These are phyloP conservation scores for Dothideomycetes sp. DNA, from an alignment of 2,329 filamentous ascomycete genomes.

Conservation along the genomic window DNA sequence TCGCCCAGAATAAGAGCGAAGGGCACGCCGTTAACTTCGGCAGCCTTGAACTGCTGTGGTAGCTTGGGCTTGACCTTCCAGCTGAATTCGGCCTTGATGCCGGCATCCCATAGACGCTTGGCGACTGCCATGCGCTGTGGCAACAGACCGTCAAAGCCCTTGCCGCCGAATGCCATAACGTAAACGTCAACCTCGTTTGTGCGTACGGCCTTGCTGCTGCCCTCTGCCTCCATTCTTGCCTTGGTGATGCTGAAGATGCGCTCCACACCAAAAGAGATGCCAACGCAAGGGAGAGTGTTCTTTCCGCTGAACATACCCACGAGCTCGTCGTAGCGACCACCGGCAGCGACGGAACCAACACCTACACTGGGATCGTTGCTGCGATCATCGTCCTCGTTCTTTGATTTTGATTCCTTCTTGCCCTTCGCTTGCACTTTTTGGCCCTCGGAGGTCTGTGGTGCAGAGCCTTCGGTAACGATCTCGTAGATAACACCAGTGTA, in stretches of 20 bases:
- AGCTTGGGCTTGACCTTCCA: slow-evolving; percentile 89
- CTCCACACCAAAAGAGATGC: slow-evolving; percentile 90
- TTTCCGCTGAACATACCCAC: slow-evolving; percentile 82
- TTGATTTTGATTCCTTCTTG: slow-evolving; percentile 43
- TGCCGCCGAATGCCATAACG: slow-evolving; percentile 90
- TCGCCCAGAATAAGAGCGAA: slow-evolving; percentile 86
- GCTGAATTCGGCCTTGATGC: slow-evolving; percentile 82
- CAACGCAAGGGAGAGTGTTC: slow-evolving; percentile 76
- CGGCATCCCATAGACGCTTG: slow-evolving; percentile 70
- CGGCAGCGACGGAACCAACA: slow-evolving; percentile 80
- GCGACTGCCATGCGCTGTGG: slow-evolving; percentile 77
- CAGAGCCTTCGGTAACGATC: slow-evolving; percentile 73
- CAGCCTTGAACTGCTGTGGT: slow-evolving; percentile 81
- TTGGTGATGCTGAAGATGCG: slow-evolving; percentile 91
- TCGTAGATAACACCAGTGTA: slow-evolving; percentile 89
- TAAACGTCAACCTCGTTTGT: slow-evolving; percentile 78
- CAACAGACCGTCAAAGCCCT: slow-evolving; percentile 70
- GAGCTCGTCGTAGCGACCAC: slow-evolving; percentile 84
- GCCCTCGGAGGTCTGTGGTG: slow-evolving; percentile 39
- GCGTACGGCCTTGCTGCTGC: slow-evolving; percentile 46
- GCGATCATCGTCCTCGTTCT: slow-evolving; percentile 53
- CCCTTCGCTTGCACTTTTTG: slow-evolving; percentile 38
- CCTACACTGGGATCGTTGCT: slow-evolving; percentile 73
- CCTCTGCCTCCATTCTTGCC: slow-evolving; percentile 57
- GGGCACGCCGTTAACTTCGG: slow-evolving; percentile 69